phyloP scores from a whole-genome alignment of 768 basidiomycete species.

The Lactarius psammicola region DNA sequence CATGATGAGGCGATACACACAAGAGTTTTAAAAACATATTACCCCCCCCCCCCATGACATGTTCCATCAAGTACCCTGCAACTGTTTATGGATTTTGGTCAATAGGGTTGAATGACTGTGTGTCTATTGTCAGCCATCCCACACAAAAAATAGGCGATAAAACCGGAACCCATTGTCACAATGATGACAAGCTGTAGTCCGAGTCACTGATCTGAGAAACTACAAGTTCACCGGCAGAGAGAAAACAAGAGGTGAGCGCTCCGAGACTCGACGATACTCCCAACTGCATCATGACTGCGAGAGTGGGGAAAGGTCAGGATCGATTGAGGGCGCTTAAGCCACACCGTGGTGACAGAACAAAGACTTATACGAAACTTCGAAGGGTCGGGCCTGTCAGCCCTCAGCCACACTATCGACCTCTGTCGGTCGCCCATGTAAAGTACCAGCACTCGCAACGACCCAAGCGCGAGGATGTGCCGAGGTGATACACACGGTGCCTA shows the following conservation, averaged over 20 bases:
- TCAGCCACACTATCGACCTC: too few species aligned
- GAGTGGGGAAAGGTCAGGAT: background rate
- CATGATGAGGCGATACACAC: background rate
- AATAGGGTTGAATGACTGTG: background rate
- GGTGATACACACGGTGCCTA: too few species aligned
- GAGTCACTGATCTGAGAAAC: background rate
- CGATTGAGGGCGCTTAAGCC: background rate
- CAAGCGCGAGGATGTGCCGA: too few species aligned
- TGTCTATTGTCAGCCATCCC: background rate
- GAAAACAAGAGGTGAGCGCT: background rate
- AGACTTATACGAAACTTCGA: too few species aligned
- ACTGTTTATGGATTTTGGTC: background rate
- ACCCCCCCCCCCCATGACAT: background rate
- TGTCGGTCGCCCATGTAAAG: too few species aligned
- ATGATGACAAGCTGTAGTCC: background rate
- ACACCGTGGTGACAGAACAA: too few species aligned
- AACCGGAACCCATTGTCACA: background rate
- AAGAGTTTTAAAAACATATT: background rate
- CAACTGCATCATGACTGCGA: background rate
- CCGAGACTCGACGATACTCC: background rate
- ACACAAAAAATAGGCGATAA: background rate
- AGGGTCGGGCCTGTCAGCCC: too few species aligned
- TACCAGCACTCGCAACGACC: too few species aligned
- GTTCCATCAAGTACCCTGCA: background rate
- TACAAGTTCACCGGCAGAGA: background rate